Conservation (phyloP, 306 rosid genomes). For the Vicia faba region DNA sequence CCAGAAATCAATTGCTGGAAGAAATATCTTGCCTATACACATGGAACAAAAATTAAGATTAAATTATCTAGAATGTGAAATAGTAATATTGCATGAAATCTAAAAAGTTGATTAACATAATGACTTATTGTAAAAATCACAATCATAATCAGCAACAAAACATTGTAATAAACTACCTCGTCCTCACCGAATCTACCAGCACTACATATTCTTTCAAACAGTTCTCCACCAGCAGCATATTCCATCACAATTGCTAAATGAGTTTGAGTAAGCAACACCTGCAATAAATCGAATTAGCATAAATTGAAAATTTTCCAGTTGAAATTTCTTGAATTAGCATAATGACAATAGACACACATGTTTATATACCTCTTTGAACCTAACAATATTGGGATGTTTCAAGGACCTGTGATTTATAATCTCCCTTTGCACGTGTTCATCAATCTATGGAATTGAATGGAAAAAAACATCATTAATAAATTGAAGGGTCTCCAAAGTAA, state of each 20-base stretch:
- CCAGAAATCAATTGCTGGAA: conserved; percentile 96
- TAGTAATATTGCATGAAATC: conserved; percentile 1
- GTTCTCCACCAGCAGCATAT: conserved; percentile 97
- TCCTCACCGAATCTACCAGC: conserved; percentile 99
- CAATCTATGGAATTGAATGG: conserved; percentile 59
- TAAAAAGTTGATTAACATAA: conserved; percentile 34
- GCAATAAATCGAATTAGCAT: conserved; percentile 24
- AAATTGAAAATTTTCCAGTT: conserved; percentile 7
- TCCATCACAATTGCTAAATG: conserved; percentile 97
- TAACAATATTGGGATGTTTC: conserved; percentile 93
- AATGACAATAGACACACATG: conserved; percentile 1
- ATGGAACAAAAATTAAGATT: conserved; percentile 28
- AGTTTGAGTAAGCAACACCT: conserved; percentile 85
- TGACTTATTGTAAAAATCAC: conserved; percentile 41
- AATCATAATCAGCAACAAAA: conserved; percentile 16
- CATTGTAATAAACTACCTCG: conserved; percentile 57
- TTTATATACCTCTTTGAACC: conserved; percentile 81
- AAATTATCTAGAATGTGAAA: conserved; percentile 23
- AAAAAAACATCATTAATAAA: neutral
- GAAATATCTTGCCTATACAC: conserved; percentile 76
- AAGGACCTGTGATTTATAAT: conserved; percentile 90
- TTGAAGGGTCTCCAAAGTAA: conserved; percentile 11
- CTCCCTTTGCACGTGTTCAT: conserved; percentile 97
- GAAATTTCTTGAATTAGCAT: neutral
- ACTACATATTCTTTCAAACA: conserved; percentile 87